Percentiles rank a stretch among this genome's conserved stretches.
Evolutionary conservation across 2,329 filamentous ascomycete genomes (phyloP).

Genomic region (Colletotrichum sp.): DNA sequence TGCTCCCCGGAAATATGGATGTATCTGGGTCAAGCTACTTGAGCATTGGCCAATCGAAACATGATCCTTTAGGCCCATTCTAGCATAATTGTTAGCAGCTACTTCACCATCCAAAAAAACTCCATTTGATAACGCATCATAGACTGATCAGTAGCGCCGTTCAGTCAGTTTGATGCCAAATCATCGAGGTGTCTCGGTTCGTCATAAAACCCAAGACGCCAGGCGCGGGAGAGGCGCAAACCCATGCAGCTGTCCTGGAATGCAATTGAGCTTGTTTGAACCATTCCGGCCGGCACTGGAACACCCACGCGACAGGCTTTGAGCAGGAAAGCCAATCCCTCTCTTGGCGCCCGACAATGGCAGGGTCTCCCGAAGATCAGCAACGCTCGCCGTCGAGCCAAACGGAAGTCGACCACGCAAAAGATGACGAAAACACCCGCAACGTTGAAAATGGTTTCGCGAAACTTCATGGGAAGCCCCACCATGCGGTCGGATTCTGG

Average conservation of each 20-base stretch:
- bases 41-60: neutral
- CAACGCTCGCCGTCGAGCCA: neutral
- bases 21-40: neutral
- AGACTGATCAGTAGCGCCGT: neutral
- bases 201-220: conserved; percentile 3
- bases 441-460: neutral
- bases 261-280: neutral
- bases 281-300: neutral
- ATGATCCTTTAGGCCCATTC: rapidly evolving
- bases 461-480: conserved; percentile 8
- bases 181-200: neutral
- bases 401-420: neutral
- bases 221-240: neutral
- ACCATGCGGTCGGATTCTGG: conserved; percentile 49
- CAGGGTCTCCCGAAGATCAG: neutral
- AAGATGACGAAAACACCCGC: neutral
- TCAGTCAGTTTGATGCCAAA: neutral
- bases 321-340: neutral
- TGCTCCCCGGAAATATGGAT: neutral
- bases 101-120: neutral
- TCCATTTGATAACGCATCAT: neutral
- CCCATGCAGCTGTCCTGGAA: neutral
- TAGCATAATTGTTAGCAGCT: neutral
- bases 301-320: neutral
- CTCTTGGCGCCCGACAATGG: neutral